These are phyloP conservation scores for Draba incana DNA, from an alignment of 345 rosid genomes.

Conservation along the genomic window DNA sequence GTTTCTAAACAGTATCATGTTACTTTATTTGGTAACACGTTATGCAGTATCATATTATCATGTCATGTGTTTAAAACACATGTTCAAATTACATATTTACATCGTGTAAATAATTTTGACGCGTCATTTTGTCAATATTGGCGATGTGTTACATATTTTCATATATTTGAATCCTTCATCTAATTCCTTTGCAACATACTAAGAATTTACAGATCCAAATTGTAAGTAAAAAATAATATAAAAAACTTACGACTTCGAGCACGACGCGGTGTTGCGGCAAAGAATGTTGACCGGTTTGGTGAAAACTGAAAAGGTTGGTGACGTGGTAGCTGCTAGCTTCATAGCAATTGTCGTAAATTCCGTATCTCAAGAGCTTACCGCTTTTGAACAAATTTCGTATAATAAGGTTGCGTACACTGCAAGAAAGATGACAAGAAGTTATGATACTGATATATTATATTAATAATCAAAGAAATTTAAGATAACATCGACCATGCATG, in stretches of 20 bases:
- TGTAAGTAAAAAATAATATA: not conserved
- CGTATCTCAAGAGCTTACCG: not conserved
- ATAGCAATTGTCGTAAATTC: not conserved
- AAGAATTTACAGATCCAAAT: too few relatives aligned
- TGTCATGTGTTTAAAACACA: too few relatives aligned
- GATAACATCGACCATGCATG: not conserved
- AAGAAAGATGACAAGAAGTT: slow-evolving; percentile 3
- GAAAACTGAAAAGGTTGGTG: not conserved
- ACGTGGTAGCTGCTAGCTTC: not conserved
- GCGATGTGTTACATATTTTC: too few relatives aligned
- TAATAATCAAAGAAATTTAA: not conserved
- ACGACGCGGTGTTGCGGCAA: slow-evolving; percentile 14
- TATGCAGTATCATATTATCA: too few relatives aligned
- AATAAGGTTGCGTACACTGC: slow-evolving; percentile 18
- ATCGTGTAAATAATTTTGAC: too few relatives aligned
- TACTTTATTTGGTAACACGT: too few relatives aligned
- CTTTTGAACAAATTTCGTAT: not conserved
- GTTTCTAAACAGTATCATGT: too few relatives aligned
- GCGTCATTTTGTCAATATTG: too few relatives aligned
- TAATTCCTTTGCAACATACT: too few relatives aligned
- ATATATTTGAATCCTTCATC: too few relatives aligned
- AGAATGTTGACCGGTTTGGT: slow-evolving; percentile 29
- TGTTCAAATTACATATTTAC: too few relatives aligned
- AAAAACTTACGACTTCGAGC: slow-evolving; percentile 16
- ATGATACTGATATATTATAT: too few relatives aligned